Evolutionary conservation across 257 asterid species (phyloP), one percentile per base, ranked within the genome.

Genomic region (Verbena officinalis): DNA sequence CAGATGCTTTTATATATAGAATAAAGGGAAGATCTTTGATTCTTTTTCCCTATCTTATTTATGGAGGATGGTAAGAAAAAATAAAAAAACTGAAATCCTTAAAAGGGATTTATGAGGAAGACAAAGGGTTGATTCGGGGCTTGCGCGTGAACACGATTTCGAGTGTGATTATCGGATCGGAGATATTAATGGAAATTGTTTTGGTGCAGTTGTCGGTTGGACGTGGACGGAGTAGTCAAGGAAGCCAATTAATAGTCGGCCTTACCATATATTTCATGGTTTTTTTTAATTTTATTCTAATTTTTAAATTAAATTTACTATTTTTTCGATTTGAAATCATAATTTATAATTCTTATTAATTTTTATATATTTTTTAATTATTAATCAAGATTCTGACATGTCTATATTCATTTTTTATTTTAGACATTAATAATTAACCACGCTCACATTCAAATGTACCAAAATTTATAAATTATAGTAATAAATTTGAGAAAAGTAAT

Each of bases 91-190:
- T 7, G 60, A 46, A 68, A 74, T 64, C 70, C 70, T 51, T 52
- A 15, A 42, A 1, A 21, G 61, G 65, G 52, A 56, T 68, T 62
- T 46, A 55, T 20, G 14, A 20, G 66, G 38, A 13, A 9, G 53
- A 31, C 1, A 51, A 43, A 22, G 60, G 61, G 36, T 0, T 55
- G 0, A 53, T 1, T 22, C 15, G 17, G 54, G 6, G 43, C 22
- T 4, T 36, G 68, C 72, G 79, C 79, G 79, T 62, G 75, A 1
- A 14, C 38, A 48, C 42, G n/a, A 44, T 3, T 67, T 44, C 36
- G 55, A 67, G 55, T 36, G 20, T 55, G 53, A 27, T 20, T 20
- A 50, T 51, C 56, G 43, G 56, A 46, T 61, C 73, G 73, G 73
- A 68, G 71, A 61, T 38, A 68, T 38, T 68, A 62, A 68, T 62